Evolutionary conservation across 495 filamentous ascomycete genomes (phyloP).

Genomic region (Saxophila tyrrhenica): DNA sequence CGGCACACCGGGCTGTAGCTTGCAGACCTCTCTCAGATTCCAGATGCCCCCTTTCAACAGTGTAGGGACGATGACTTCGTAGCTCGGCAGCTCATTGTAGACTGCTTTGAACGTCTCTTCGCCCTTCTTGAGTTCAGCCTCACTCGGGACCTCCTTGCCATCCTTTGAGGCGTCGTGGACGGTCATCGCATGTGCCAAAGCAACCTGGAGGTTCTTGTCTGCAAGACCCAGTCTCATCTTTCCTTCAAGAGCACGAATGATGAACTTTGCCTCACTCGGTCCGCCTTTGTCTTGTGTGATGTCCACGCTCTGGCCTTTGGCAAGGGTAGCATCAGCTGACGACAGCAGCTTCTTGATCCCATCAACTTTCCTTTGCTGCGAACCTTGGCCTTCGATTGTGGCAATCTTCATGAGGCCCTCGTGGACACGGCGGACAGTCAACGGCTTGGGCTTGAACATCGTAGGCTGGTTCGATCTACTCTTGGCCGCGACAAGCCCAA

Average conservation of each 20-base stretch:
- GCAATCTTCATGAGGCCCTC: constrained; percentile 83
- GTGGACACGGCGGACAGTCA: constrained; percentile 79
- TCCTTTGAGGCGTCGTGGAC: constrained; percentile 63
- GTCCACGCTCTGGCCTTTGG: constrained; percentile 52
- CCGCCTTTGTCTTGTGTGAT: constrained; percentile 90
- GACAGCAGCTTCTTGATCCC: constrained; percentile 91
- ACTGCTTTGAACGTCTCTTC: constrained; percentile 80
- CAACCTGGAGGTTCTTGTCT: constrained; percentile 81
- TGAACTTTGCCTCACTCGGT: constrained; percentile 85
- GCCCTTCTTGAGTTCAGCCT: constrained; percentile 65
- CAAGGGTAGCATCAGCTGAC: constrained; percentile 59
- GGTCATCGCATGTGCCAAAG: constrained; percentile 78
- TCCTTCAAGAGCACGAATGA: constrained; percentile 86
- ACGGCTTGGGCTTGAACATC: constrained; percentile 90
- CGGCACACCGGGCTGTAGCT: constrained; percentile 84
- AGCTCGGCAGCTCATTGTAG: constrained; percentile 87
- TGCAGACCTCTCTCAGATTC: constrained; percentile 72
- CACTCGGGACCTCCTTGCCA: constrained; percentile 53
- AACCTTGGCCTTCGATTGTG: constrained; percentile 71
- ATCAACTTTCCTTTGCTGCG: constrained; percentile 82
- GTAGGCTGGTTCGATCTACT: constrained; percentile 87
- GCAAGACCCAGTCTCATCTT: constrained; percentile 85
- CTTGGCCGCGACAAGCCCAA: constrained; percentile 90
- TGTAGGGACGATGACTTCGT: constrained; percentile 85
- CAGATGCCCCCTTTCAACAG: constrained; percentile 79